Percentiles rank a stretch among this genome's conserved stretches.
Conservation (phyloP, 2,329 filamentous ascomycete genomes). For the Xylariaceae sp. region DNA sequence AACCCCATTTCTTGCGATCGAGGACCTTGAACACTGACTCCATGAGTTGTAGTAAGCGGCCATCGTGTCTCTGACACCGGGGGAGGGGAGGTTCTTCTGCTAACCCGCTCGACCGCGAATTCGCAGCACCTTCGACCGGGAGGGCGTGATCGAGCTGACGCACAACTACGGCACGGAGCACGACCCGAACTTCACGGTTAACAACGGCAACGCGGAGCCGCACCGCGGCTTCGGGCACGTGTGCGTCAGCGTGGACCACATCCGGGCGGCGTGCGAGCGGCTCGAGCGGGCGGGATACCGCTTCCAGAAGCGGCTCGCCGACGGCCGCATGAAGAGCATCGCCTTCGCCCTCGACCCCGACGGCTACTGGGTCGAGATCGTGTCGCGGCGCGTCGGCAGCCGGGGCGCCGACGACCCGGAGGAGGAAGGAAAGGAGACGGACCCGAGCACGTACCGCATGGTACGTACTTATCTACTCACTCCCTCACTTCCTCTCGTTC, state of each 20-base stretch:
- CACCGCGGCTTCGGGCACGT: conserved; percentile 79
- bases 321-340: conserved; percentile 80
- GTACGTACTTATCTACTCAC: too few relatives aligned
- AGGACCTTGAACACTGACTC: too few relatives aligned
- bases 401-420: conserved; percentile 54
- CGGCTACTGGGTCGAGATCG: conserved; percentile 78
- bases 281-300: conserved; percentile 84
- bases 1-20: too few relatives aligned
- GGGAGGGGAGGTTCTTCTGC: too few relatives aligned
- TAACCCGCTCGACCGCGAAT: too few relatives aligned
- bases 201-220: conserved; percentile 88
- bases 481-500: too few relatives aligned
- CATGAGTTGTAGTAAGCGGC: too few relatives aligned
- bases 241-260: conserved; percentile 73
- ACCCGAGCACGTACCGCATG: conserved; percentile 68
- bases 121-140: conserved; percentile 71
- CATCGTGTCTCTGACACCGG: too few relatives aligned
- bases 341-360: conserved; percentile 88
- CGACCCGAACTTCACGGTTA: conserved; percentile 70
- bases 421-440: conserved; percentile 63
- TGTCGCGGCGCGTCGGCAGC: conserved; percentile 55
- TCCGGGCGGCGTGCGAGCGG: conserved; percentile 82
- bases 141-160: conserved; percentile 82
- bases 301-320: conserved; percentile 91
- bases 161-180: conserved; percentile 84